Conservation (phyloP, 768 basidiomycete species). For the Tremella yokohamensis region DNA sequence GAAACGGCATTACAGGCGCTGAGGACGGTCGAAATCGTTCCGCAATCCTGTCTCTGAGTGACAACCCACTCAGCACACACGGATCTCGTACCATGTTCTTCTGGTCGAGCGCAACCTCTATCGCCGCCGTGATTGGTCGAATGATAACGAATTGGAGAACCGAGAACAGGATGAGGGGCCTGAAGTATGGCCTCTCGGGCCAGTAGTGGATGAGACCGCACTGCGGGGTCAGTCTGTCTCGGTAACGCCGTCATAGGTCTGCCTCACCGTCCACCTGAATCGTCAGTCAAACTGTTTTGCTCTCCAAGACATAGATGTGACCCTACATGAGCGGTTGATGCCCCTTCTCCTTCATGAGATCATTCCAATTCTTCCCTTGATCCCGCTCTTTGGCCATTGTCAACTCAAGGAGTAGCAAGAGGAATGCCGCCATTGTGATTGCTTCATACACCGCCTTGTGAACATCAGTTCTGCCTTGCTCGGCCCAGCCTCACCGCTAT, state of each 20-base stretch:
- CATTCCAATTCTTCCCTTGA: not conserved
- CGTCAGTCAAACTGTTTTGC: too few species aligned
- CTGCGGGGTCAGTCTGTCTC: not conserved
- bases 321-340: too few species aligned
- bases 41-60: constrained; percentile 1
- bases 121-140: not conserved
- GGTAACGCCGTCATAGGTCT: too few species aligned
- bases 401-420: constrained; percentile 1
- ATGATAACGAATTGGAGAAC: not conserved
- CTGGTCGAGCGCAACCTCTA: not conserved
- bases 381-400: not conserved
- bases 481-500: not conserved
- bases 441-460: constrained; percentile 1
- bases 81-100: not conserved
- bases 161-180: constrained; percentile 1
- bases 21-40: not conserved
- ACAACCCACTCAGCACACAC: not conserved
- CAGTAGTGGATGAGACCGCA: not conserved
- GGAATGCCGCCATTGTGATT: constrained; percentile 1
- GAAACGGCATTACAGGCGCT: not conserved
- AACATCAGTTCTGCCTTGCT: not conserved
- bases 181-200: constrained; percentile 1
- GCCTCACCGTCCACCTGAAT: too few species aligned
- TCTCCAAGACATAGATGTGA: too few species aligned
- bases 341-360: too few species aligned